Conservation (phyloP, 2,329 filamentous ascomycete species). For the Penicillium corylophilum region DNA sequence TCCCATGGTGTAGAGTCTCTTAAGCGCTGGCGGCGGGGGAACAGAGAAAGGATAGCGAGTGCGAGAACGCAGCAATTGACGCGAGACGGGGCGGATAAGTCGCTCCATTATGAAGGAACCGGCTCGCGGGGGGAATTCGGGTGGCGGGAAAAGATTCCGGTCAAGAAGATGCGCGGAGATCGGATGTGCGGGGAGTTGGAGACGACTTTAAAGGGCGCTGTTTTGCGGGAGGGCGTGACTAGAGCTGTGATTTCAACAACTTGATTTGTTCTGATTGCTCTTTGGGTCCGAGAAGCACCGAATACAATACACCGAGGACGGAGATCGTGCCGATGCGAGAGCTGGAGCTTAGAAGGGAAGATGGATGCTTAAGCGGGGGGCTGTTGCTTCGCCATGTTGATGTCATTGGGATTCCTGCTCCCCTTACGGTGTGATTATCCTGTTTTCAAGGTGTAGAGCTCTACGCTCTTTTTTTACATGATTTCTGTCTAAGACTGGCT, state of each 20-base stretch:
- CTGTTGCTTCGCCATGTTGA: constrained; percentile 7
- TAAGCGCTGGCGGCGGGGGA: constrained; percentile 31
- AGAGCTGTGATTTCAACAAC: not conserved
- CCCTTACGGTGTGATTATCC: not conserved
- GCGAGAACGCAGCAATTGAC: constrained; percentile 36
- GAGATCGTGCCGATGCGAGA: constrained; percentile 11
- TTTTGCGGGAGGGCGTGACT: not conserved
- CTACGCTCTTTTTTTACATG: not conserved
- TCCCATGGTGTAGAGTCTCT: constrained; percentile 43
- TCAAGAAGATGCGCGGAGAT: constrained; percentile 10
- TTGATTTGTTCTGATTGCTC: constrained; percentile 23
- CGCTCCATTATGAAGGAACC: constrained; percentile 31
- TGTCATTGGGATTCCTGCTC: not conserved
- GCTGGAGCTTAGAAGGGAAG: constrained; percentile 16
- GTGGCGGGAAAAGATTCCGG: constrained; percentile 4
- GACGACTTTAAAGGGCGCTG: constrained; percentile 16
- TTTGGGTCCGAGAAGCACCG: constrained; percentile 25
- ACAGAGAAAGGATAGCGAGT: constrained; percentile 38
- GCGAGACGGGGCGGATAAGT: constrained; percentile 35
- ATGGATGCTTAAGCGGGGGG: constrained; percentile 17
- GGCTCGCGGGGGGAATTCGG: constrained; percentile 3
- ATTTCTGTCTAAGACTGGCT: rapidly evolving
- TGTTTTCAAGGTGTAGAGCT: not conserved
- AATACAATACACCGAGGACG: constrained; percentile 16
- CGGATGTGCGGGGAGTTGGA: constrained; percentile 19